A percentile compares a stretch with the other conserved stretches of the same genome.
Conservation (phyloP, 2,329 filamentous ascomycete species). For the Stemphylium beticola region DNA sequence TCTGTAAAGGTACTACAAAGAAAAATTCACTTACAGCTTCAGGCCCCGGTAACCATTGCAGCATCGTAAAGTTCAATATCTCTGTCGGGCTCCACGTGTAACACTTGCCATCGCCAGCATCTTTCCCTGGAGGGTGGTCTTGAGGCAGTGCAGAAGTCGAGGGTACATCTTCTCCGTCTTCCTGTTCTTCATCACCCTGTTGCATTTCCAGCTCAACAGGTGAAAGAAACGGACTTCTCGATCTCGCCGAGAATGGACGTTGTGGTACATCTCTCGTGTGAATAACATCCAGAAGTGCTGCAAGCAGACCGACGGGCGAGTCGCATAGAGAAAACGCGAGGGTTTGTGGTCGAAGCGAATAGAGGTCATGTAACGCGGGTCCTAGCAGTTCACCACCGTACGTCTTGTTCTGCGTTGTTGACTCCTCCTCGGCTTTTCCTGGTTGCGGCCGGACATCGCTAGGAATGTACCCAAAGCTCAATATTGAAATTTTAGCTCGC, state of each 20-base stretch:
- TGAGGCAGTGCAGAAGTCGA: slow-evolving; percentile 2
- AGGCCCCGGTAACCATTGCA: slow-evolving; percentile 71
- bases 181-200: slow-evolving; percentile 13
- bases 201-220: slow-evolving; percentile 38
- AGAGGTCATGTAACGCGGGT: slow-evolving; percentile 30
- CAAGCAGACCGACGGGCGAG: slow-evolving; percentile 46
- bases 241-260: slow-evolving; percentile 24
- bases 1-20: too few relatives aligned
- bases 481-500: slow-evolving; percentile 48
- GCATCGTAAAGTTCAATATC: slow-evolving; percentile 58
- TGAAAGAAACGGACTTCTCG: slow-evolving; percentile 40
- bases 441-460: slow-evolving; percentile 54
- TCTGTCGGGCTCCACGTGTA: slow-evolving; percentile 49
- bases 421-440: neutral
- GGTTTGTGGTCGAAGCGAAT: slow-evolving; percentile 45
- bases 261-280: slow-evolving; percentile 27
- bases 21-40: slow-evolving; percentile 48
- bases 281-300: slow-evolving; percentile 41
- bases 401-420: neutral
- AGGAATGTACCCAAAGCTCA: slow-evolving; percentile 63
- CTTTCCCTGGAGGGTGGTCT: neutral
- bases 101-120: neutral
- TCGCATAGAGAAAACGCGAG: slow-evolving; percentile 48
- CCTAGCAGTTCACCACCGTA: neutral
- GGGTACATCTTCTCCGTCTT: slow-evolving; percentile 5